These are phyloP conservation scores for Fraxinus americana DNA, from an alignment of 257 asterid genomes.

Conservation along the genomic window DNA sequence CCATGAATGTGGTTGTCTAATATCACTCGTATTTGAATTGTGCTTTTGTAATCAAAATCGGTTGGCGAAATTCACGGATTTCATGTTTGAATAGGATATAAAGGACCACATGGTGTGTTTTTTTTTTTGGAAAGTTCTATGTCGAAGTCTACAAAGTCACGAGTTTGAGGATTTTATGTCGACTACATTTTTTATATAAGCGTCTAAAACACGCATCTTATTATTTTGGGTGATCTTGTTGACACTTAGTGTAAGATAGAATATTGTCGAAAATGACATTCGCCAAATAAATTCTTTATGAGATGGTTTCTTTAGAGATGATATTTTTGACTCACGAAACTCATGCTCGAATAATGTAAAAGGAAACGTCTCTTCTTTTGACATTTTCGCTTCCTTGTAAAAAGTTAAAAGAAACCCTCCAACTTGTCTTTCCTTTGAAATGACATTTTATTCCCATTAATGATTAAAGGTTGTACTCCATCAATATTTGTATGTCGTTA, in stretches of 20 bases:
- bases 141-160: neutral
- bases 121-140: neutral
- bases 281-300: neutral
- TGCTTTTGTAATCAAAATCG: slow-evolving; percentile 19
- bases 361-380: slow-evolving; percentile 26
- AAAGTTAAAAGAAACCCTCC: neutral
- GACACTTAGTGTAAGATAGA: neutral
- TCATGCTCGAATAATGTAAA: neutral
- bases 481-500: neutral
- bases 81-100: slow-evolving; percentile 11
- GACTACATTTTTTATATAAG: too few species aligned
- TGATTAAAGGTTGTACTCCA: neutral
- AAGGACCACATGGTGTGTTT: neutral
- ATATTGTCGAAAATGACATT: slow-evolving; percentile 23
- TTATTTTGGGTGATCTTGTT: too few species aligned
- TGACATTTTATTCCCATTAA: neutral
- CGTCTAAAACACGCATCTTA: too few species aligned
- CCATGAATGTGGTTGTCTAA: slow-evolving; percentile 28
- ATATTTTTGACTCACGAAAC: neutral
- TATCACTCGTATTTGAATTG: slow-evolving; percentile 6
- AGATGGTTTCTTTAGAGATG: neutral
- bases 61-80: slow-evolving; percentile 40
- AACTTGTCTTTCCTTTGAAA: slow-evolving; percentile 15
- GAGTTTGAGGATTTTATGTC: too few species aligned
- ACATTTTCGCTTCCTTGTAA: slow-evolving; percentile 23